Evolutionary conservation across 805 yeast species (phyloP).

Genomic region (Grigorovia jiainica): DNA sequence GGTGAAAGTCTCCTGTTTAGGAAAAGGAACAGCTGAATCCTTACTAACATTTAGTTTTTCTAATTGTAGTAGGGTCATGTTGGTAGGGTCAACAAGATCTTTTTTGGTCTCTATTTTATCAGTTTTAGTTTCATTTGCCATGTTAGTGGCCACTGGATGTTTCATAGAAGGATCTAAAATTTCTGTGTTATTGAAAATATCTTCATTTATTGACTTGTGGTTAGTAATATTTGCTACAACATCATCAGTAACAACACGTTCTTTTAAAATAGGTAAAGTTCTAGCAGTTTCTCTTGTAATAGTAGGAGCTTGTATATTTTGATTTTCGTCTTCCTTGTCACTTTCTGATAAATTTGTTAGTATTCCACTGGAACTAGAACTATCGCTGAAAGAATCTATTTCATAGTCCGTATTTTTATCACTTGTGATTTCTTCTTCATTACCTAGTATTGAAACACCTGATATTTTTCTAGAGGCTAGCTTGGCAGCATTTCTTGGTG

Average conservation of each 20-base stretch:
- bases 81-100: background rate
- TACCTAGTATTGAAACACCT: conserved; percentile 1
- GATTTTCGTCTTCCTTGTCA: background rate
- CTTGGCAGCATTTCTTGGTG: conserved; percentile 24
- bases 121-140: too few relatives aligned
- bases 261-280: background rate
- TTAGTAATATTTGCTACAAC: too few relatives aligned
- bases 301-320: background rate
- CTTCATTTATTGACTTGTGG: background rate
- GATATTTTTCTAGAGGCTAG: conserved; percentile 22
- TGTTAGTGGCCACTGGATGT: too few relatives aligned
- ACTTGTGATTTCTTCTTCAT: background rate
- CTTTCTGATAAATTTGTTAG: background rate
- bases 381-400: conserved; percentile 2
- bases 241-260: background rate
- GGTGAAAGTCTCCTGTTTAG: background rate
- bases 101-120: background rate
- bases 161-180: too few relatives aligned
- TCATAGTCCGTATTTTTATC: conserved; percentile 11
- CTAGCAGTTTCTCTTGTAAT: background rate
- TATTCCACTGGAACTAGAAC: conserved; percentile 2
- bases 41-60: background rate
- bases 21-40: background rate
- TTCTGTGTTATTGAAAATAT: too few relatives aligned
- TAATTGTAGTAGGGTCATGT: background rate